These are phyloP conservation scores for Platismatia glauca DNA, from an alignment of 495 filamentous ascomycete species.

Conservation along the genomic window DNA sequence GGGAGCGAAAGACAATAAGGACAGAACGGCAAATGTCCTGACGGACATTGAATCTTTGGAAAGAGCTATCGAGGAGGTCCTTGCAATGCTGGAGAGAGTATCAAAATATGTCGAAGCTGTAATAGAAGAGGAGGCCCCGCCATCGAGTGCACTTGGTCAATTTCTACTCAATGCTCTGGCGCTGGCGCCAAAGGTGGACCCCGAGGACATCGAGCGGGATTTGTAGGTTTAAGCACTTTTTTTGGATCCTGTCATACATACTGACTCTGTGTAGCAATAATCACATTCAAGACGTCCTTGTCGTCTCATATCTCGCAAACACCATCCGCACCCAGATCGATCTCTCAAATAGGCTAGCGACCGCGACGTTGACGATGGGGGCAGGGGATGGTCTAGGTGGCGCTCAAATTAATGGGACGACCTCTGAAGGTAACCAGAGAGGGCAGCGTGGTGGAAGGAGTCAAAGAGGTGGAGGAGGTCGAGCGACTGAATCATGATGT, in stretches of 20 bases:
- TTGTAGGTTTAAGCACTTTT: conserved; percentile 51
- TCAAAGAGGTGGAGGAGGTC: conserved; percentile 21
- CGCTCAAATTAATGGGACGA: conserved; percentile 23
- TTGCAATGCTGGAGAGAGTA: conserved; percentile 82
- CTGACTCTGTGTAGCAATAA: conserved; percentile 59
- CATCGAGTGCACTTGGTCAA: conserved; percentile 82
- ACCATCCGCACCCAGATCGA: conserved; percentile 99
- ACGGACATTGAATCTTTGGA: conserved; percentile 85
- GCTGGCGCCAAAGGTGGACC: conserved; percentile 86
- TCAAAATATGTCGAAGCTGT: conserved; percentile 82
- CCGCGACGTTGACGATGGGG: conserved; percentile 63
- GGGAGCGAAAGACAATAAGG: conserved; percentile 68
- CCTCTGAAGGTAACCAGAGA: conserved; percentile 34
- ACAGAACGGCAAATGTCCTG: conserved; percentile 58
- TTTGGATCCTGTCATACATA: not conserved
- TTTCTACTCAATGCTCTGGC: conserved; percentile 86
- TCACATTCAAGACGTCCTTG: conserved; percentile 95
- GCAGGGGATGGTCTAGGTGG: conserved; percentile 36
- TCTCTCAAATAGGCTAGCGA: conserved; percentile 85
- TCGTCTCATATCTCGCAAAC: conserved; percentile 95
- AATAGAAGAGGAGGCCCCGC: conserved; percentile 55
- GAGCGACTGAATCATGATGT: conserved; percentile 3
- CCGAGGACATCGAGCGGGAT: conserved; percentile 81
- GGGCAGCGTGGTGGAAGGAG: conserved; percentile 44
- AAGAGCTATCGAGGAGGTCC: conserved; percentile 70